Percentiles rank a stretch among this genome's conserved stretches.
phyloP scores from a whole-genome alignment of 1,139 yeast species.

The Pichia inconspicua region DNA sequence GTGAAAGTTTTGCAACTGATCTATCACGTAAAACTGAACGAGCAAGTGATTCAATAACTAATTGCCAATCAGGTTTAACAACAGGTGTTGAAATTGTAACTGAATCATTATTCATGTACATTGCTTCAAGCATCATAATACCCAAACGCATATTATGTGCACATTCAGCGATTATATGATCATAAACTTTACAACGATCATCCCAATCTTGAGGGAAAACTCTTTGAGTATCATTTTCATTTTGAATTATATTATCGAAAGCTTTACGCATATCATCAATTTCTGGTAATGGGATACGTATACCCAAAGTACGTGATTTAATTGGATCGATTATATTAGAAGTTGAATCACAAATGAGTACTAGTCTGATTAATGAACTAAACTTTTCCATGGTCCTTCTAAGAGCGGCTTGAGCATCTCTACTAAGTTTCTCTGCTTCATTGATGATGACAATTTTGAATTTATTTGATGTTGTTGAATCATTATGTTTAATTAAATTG shows the following conservation, averaged over 20 bases:
- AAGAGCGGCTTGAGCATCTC: conserved; percentile 97
- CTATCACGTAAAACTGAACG: conserved; percentile 50
- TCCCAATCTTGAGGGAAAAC: conserved; percentile 33
- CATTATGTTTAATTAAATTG: conserved; percentile 25
- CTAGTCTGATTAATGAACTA: conserved; percentile 75
- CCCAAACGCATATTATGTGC: conserved; percentile 74
- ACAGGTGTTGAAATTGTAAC: conserved; percentile 36
- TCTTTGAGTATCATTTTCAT: conserved; percentile 46
- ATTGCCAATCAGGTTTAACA: conserved; percentile 80
- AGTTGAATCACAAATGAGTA: conserved; percentile 80
- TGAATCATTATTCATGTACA: conserved; percentile 64
- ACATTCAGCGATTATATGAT: conserved; percentile 46
- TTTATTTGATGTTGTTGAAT: conserved; percentile 39
- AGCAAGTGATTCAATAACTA: conserved; percentile 61
- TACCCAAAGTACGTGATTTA: conserved; percentile 79
- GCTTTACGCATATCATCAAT: conserved; percentile 47
- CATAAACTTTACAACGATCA: conserved; percentile 37
- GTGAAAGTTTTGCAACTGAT: conserved; percentile 65
- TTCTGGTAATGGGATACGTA: conserved; percentile 81
- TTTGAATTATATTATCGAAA: conserved; percentile 45
- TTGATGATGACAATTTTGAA: conserved; percentile 90
- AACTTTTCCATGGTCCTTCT: conserved; percentile 98
- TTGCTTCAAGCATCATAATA: conserved; percentile 73
- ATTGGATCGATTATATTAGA: conserved; percentile 92
- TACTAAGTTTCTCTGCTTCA: conserved; percentile 84